Conservation (phyloP, 495 filamentous ascomycete genomes). For the Talaromyces trachyspermus region DNA sequence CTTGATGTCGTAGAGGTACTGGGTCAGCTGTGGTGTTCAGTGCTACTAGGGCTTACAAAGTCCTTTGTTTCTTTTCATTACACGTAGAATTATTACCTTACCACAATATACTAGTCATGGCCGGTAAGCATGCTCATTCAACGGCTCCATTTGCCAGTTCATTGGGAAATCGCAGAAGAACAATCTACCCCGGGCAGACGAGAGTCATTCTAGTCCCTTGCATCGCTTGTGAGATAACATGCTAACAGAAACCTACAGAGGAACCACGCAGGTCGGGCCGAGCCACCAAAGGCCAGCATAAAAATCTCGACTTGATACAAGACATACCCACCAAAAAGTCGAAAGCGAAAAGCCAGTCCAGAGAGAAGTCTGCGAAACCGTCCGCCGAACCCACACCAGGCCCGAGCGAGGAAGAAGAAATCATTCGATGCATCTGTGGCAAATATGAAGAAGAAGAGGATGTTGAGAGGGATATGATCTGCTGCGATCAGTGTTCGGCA, state of each 20-base stretch:
- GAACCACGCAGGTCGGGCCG: conserved; percentile 91
- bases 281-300: conserved; percentile 94
- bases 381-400: conserved; percentile 44
- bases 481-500: conserved; percentile 80
- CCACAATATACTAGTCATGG: conserved; percentile 26
- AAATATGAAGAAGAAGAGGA: conserved; percentile 76
- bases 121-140: conserved; percentile 36
- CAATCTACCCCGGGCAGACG: no score
- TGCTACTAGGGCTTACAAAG: conserved; percentile 14
- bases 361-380: conserved; percentile 40
- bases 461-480: conserved; percentile 76
- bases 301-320: conserved; percentile 63
- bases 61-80: conserved; percentile 19
- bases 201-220: no score
- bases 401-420: conserved; percentile 57
- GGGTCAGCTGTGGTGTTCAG: conserved; percentile 18
- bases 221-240: conserved; percentile 12
- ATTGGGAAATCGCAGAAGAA: not conserved
- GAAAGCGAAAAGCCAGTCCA: conserved; percentile 53
- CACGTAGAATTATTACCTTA: conserved; percentile 29
- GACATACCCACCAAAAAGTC: conserved; percentile 52
- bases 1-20: conserved; percentile 36
- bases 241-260: conserved; percentile 45
- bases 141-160: conserved; percentile 1
- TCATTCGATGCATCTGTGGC: conserved; percentile 92